Percentiles rank a stretch among this genome's conserved stretches.
Conservation (phyloP, 306 rosid species). For the Citrullus amarus region DNA sequence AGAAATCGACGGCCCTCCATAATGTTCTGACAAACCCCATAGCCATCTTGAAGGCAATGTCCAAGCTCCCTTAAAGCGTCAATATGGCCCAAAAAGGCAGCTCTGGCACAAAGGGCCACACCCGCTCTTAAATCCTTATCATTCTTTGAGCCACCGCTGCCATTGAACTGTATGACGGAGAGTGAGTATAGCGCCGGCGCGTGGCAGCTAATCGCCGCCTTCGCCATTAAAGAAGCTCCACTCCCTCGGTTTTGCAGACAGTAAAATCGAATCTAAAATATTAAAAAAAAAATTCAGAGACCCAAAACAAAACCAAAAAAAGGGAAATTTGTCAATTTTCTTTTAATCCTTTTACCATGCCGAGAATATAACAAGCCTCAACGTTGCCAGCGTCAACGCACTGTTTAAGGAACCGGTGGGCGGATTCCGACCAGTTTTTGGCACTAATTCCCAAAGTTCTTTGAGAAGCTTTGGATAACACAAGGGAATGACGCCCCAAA, state of each 20-base stretch:
- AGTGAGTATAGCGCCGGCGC: conserved; percentile 77
- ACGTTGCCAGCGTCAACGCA: conserved; percentile 81
- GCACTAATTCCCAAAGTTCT: conserved; percentile 40
- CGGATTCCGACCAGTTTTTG: conserved; percentile 62
- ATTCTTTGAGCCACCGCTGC: conserved; percentile 80
- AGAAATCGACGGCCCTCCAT: conserved; percentile 71
- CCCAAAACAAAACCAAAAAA: neutral
- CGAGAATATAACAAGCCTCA: conserved; percentile 82
- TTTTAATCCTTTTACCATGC: conserved; percentile 51
- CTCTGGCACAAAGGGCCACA: conserved; percentile 82
- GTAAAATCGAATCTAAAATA: conserved; percentile 75
- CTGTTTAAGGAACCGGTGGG: conserved; percentile 69
- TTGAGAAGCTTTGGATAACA: conserved; percentile 43
- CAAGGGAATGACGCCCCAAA: conserved; percentile 38
- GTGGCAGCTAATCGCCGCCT: conserved; percentile 80
- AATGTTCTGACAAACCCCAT: conserved; percentile 77
- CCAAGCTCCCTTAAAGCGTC: conserved; percentile 88
- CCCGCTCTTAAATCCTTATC: conserved; percentile 88
- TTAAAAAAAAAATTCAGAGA: neutral
- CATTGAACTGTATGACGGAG: conserved; percentile 86
- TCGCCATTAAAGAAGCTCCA: conserved; percentile 81
- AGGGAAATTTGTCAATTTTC: neutral
- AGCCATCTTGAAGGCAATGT: conserved; percentile 91
- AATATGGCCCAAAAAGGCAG: conserved; percentile 79
- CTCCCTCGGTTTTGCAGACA: conserved; percentile 69